Base-by-base conservation (phyloP, 495 filamentous ascomycete genomes). In the Trichoderma erinaceum region DNA sequence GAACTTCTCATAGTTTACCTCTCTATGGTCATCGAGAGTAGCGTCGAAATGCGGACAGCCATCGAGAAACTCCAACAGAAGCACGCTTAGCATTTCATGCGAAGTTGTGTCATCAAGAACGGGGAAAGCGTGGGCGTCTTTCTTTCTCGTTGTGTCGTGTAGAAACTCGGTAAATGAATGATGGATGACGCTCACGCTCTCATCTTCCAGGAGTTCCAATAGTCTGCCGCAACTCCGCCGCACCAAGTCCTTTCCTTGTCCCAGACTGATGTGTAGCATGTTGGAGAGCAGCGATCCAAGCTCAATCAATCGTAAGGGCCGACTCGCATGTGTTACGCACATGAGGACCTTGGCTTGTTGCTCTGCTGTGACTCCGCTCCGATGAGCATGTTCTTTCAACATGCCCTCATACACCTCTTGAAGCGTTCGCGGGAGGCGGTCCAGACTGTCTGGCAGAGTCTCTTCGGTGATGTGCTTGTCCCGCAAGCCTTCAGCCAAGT, bases 131-230 rank as follows among this genome's bases (percentile, higher is more conserved):
- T 66, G 65, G 7, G 56, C 23, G 1, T 16, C 18, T 5, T 10
- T 18, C 43, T 46, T 46, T 46, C 43, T 46, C 10, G 43, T 46
- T 5, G 68, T 41, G 52, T 77, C 77, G 25, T 70, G 64, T n/a
- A 85, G 73, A 69, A 80, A 86, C 67, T 86, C 83, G 16, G 82
- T 83, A 52, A 85, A 80, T 35, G 82, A 84, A 68, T 84, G 83
- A 65, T 86, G 83, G 52, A 84, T 77, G 15, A 84, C 73, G 15
- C 70, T 75, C 21, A 85, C 72, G 0, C 78, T 81, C 68, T 85
- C 82, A 66, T 83, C 79, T 25, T 76, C 74, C 4, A 46, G 12
- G 12, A 46, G 43, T 46, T 46, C 43, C 80, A 70, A 38, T 84
- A 73, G 68, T 84, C 78, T 0, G 84, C 70, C 58, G 43, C 43